Evolutionary conservation across 495 filamentous ascomycete species (phyloP).

Genomic region (Aspergillus diversus): DNA sequence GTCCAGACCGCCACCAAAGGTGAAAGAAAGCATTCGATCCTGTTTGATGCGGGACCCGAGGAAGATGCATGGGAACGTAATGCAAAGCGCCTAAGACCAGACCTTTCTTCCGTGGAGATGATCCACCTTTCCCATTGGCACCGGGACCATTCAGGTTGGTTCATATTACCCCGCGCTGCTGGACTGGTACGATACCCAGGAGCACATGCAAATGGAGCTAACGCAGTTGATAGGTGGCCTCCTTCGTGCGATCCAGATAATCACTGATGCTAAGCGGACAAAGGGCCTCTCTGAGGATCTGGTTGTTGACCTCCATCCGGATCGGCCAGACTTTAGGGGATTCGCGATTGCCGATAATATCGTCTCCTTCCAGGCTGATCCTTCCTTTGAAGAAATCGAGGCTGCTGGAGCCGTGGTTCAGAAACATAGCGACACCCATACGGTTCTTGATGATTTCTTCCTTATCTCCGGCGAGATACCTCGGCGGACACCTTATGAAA

Average conservation of each 20-base stretch:
- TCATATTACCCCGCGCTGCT: neutral
- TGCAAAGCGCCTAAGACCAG: conserved; percentile 49
- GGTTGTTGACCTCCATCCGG: conserved; percentile 58
- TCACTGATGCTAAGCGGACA: conserved; percentile 47
- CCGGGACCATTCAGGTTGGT: conserved; percentile 59
- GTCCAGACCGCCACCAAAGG: conserved; percentile 57
- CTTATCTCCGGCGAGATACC: conserved; percentile 63
- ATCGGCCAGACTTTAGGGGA: conserved; percentile 58
- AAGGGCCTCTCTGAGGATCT: conserved; percentile 34
- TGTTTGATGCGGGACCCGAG: conserved; percentile 65
- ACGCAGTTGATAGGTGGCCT: conserved; percentile 49
- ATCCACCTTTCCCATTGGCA: conserved; percentile 78
- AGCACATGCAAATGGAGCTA: conserved; percentile 9
- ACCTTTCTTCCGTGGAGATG: conserved; percentile 68
- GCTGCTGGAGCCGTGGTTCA: conserved; percentile 48
- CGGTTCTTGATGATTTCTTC: conserved; percentile 58
- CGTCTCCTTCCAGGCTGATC: conserved; percentile 61
- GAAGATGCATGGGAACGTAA: conserved; percentile 60
- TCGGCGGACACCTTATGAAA: conserved; percentile 56
- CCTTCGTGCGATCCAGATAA: conserved; percentile 47
- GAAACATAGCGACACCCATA: conserved; percentile 51
- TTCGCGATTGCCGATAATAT: conserved; percentile 45
- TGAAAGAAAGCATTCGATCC: conserved; percentile 52
- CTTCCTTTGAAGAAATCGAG: conserved; percentile 56
- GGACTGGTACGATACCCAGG: neutral